These are phyloP conservation scores for Stephanodiscus minutulus DNA, from an alignment of 108 stramenopile genomes.

Conservation along the genomic window DNA sequence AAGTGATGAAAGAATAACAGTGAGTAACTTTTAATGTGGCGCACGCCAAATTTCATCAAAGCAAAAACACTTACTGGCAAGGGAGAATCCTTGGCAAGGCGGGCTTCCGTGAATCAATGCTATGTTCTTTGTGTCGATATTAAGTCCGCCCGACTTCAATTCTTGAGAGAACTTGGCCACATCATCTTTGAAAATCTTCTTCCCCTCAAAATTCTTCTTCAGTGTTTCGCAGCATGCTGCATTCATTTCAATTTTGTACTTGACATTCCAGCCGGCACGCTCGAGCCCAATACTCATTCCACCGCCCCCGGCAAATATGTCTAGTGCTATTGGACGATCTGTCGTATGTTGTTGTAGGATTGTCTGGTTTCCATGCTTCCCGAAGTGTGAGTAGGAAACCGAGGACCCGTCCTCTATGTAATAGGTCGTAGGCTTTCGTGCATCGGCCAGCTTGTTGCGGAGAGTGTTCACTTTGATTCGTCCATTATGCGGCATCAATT, in stretches of 20 bases:
- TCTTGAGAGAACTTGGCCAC: conserved; percentile 14
- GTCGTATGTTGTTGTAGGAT: background rate
- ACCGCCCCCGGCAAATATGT: conserved; percentile 47
- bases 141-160: background rate
- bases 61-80: conserved; percentile 14
- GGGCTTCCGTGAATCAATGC: conserved; percentile 35
- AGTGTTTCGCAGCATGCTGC: conserved; percentile 18
- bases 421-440: background rate
- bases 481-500: background rate
- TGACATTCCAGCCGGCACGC: conserved; percentile 30
- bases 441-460: background rate
- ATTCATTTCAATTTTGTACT: conserved; percentile 30
- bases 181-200: conserved; percentile 18
- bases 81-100: conserved; percentile 61
- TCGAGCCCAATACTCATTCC: conserved; percentile 28
- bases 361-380: background rate
- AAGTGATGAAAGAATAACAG: background rate
- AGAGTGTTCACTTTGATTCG: background rate
- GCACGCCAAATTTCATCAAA: background rate
- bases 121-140: conserved; percentile 4
- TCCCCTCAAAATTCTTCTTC: conserved; percentile 19
- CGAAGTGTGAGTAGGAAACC: background rate
- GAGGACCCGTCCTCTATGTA: background rate
- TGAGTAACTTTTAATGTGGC: background rate
- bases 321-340: conserved; percentile 1